phyloP scores from a whole-genome alignment of 352 stramenopile species.

The Pythium rishiriense region DNA sequence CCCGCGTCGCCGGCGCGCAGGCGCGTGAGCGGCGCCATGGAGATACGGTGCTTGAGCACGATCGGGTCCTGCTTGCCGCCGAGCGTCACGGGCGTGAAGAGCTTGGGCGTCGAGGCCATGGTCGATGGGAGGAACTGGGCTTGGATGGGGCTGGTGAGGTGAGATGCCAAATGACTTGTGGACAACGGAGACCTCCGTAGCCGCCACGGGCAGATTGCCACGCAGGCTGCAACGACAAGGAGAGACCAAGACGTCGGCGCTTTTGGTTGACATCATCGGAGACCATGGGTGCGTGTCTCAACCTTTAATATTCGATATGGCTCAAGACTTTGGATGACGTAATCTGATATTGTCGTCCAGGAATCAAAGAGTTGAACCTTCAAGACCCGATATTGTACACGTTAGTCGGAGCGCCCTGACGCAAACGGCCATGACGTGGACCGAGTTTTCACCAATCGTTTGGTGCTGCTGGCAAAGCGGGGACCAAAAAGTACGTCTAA shows the following conservation, averaged over 20 bases:
- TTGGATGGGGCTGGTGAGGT: not conserved
- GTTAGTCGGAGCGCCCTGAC: not conserved
- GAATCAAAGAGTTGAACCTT: not conserved
- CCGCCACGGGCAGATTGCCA: too few relatives aligned
- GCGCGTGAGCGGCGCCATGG: slow-evolving; percentile 44
- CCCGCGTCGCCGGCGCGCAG: slow-evolving; percentile 14
- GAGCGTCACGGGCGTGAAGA: slow-evolving; percentile 62
- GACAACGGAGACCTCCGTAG: too few relatives aligned
- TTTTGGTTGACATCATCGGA: not conserved
- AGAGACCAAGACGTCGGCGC: not conserved
- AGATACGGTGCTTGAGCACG: slow-evolving; percentile 38
- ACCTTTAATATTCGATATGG: not conserved
- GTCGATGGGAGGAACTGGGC: slow-evolving; percentile 5
- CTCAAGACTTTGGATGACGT: not conserved
- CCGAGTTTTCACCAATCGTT: not conserved
- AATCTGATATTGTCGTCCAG: not conserved
- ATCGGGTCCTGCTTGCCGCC: slow-evolving; percentile 52
- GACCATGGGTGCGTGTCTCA: not conserved
- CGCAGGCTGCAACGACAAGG: too few relatives aligned
- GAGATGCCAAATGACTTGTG: not conserved
- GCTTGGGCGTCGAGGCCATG: slow-evolving; percentile 32
- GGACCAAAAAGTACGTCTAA: not conserved
- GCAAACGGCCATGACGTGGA: not conserved
- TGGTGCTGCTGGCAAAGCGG: not conserved
- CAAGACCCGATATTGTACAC: not conserved